Percentiles rank a stretch among this genome's conserved stretches.
These are phyloP conservation scores for Chaetothyriales sp. DNA, from an alignment of 2,329 filamentous ascomycete species.

Conservation along the genomic window DNA sequence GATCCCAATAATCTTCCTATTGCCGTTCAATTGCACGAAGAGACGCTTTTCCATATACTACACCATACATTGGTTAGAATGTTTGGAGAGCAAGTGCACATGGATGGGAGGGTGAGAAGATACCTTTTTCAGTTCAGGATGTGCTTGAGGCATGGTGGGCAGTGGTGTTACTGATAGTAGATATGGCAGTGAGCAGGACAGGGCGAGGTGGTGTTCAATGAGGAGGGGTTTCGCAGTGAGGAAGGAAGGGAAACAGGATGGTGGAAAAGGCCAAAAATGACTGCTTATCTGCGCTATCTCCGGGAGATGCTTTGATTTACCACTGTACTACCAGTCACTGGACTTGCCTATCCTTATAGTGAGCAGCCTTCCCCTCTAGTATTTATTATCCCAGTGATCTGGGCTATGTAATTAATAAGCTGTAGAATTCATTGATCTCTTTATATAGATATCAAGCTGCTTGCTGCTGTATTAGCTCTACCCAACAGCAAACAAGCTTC, in stretches of 20 bases:
- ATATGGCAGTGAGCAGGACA: slow-evolving; percentile 1
- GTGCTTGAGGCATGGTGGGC: slow-evolving; percentile 84
- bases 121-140: slow-evolving; percentile 98
- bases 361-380: neutral
- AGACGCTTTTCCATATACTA: slow-evolving; percentile 99
- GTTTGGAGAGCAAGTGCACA: slow-evolving; percentile 5
- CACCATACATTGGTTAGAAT: slow-evolving; percentile 2
- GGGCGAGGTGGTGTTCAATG: slow-evolving; percentile 13
- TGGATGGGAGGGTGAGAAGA: slow-evolving; percentile 5
- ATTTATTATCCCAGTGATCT: too few relatives aligned
- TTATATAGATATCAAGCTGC: too few relatives aligned
- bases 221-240: neutral
- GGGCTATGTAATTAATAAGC: too few relatives aligned
- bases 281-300: neutral
- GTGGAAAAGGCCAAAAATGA: neutral
- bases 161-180: slow-evolving; percentile 8
- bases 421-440: too few relatives aligned
- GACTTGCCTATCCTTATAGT: neutral
- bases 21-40: slow-evolving; percentile 94
- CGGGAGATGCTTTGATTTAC: neutral
- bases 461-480: too few relatives aligned
- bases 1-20: slow-evolving; percentile 88
- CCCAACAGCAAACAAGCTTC: too few relatives aligned
- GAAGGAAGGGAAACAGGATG: neutral
- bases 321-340: too few relatives aligned